Evolutionary conservation across 805 yeast species (phyloP), one percentile per base, ranked within the genome.

Genomic region (Jamesozyma lodderae): DNA sequence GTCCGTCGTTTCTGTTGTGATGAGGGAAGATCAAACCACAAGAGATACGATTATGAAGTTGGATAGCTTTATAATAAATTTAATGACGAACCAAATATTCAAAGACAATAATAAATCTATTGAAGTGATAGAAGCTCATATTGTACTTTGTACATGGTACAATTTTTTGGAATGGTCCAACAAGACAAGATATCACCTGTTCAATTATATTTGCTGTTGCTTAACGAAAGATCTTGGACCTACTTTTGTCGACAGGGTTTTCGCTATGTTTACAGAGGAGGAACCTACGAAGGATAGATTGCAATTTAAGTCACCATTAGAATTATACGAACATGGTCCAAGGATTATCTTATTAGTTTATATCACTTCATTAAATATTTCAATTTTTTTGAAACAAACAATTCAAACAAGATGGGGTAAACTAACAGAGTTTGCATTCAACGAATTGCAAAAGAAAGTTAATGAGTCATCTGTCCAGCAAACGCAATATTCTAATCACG

Each of bases 141-240:
- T 81, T 15, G 51, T 83, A 5, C 63, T 81, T 37, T 71, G 81
- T 19, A 58, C 79, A 21, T 87, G 95, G 95, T 86, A 85, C 54
- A 83, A 81, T 46, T 73, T 84, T 4, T 83, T 95, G 0, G 95
- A 85, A 57, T 65, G 83, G 48, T 82, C 83, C 46, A 82, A 78
- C 45, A 82, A 81, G 48, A 74, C 94, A 41, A 73, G 94, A 34
- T 78, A 79, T 46, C 92, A 83, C 53, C 64, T 85, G 37, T 69
- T 84, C 45, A 74, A 76, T 38, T 65, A 74, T 11, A 63, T 84
- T 17, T 76, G 87, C 37, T 74, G 79, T 11, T 67, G 81, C 4
- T 66, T 87, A 59, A 70, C 82, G 2, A 80, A 76, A 48, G 96
- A 87, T 55, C 60, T 87, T 38, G 94, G 94, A 0, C 68, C 86